phyloP scores from a whole-genome alignment of 192 early-diverging fungal genomes.

The Diversispora epigaea region DNA sequence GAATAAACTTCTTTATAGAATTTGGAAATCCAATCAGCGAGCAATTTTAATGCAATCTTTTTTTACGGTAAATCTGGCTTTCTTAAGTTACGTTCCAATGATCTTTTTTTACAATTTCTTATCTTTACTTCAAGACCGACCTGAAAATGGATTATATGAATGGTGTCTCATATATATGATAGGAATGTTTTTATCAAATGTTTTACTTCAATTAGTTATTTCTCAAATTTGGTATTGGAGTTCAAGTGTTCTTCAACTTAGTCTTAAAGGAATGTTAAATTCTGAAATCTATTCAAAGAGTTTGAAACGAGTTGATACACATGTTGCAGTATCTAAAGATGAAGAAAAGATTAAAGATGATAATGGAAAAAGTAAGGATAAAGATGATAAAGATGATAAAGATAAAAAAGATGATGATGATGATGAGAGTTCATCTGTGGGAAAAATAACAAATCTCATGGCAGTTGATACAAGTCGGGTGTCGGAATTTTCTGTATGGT shows the following conservation, averaged over 20 bases:
- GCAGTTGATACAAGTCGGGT: conserved; percentile 70
- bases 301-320: conserved; percentile 52
- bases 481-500: conserved; percentile 50
- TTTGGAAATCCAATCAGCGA: conserved; percentile 34
- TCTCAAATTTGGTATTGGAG: conserved; percentile 17
- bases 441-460: conserved; percentile 75
- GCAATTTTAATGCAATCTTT: conserved; percentile 32
- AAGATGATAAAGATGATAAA: conserved; percentile 29
- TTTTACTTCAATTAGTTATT: conserved; percentile 1
- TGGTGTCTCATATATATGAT: neutral
- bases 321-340: conserved; percentile 12
- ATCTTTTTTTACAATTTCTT: conserved; percentile 39
- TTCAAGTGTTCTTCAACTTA: neutral
- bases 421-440: conserved; percentile 46
- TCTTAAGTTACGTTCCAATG: conserved; percentile 38
- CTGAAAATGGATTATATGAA: neutral
- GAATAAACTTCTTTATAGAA: conserved; percentile 31
- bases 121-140: conserved; percentile 33
- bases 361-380: neutral
- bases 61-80: conserved; percentile 13
- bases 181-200: conserved; percentile 18
- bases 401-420: conserved; percentile 38
- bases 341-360: conserved; percentile 2
- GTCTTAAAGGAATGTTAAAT: conserved; percentile 50
- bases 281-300: conserved; percentile 69